phyloP scores from a whole-genome alignment of 306 rosid species.

The Mimosa bimucronata region DNA sequence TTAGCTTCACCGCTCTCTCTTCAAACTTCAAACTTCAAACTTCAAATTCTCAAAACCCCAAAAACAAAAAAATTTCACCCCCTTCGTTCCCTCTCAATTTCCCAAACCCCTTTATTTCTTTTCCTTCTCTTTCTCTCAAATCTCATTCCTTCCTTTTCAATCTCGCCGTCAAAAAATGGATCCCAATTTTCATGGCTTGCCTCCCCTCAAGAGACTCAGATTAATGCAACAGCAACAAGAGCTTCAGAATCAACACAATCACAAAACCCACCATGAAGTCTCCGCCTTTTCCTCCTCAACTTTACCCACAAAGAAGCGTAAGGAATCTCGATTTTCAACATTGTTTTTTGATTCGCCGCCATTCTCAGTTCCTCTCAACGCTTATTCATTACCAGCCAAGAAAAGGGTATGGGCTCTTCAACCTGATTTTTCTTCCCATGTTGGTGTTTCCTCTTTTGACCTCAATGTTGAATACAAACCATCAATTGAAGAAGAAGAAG shows the following conservation, averaged over 20 bases:
- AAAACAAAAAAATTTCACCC: background rate
- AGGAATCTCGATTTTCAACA: constrained; percentile 48
- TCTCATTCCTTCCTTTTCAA: too few relatives aligned
- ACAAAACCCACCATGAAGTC: background rate
- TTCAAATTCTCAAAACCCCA: constrained; percentile 2
- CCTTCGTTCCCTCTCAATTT: constrained; percentile 3
- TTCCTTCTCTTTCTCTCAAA: background rate
- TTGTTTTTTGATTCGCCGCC: constrained; percentile 13
- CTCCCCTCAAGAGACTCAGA: constrained; percentile 71
- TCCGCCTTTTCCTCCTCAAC: background rate
- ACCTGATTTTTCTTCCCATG: constrained; percentile 33
- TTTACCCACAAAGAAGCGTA: constrained; percentile 80
- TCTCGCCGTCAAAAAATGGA: constrained; percentile 51
- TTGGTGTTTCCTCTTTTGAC: constrained; percentile 43
- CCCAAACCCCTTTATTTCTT: background rate
- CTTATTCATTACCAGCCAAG: constrained; percentile 68
- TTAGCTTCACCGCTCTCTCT: background rate
- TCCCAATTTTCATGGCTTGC: constrained; percentile 49
- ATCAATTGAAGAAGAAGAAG: constrained; percentile 3
- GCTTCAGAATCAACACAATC: constrained; percentile 21
- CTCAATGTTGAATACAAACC: constrained; percentile 66
- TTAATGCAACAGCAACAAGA: constrained; percentile 56
- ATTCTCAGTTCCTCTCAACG: constrained; percentile 19
- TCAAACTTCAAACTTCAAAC: too few relatives aligned
- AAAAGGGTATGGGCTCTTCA: constrained; percentile 72